Evolutionary conservation across 768 basidiomycete genomes (phyloP), one percentile per base, ranked within the genome.

Genomic region (Gloeostereum incarnatum): DNA sequence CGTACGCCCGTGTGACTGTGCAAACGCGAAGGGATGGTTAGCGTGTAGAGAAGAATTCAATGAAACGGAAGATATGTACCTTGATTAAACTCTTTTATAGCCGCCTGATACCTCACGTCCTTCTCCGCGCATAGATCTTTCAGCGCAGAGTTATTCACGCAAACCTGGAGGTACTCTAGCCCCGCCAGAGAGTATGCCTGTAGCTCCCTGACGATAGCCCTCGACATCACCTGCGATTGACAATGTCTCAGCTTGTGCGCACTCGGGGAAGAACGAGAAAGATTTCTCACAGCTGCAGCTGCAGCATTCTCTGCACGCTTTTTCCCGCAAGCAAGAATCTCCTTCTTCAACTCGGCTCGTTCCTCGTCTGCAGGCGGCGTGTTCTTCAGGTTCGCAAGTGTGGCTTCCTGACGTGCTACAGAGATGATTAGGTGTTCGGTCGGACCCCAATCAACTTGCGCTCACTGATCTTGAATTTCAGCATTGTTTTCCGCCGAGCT

Each of bases 101-200:
- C 75, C n/a, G 58, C 53, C 21, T 72, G 58, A 48, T 75, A 75
- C 45, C 72, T 73, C 26, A 68, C 67, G 29, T 80, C 75, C 46
- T 80, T 79, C 44, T 63, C 60, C 30, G 74, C 58, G 47, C 71
- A 73, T 20, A 82, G 53, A 3, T 54, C 61, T 39, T 84, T 69
- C 20, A 91, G 63, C 1, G 76, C 77, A 2, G 58, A 59, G 45
- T 69, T 72, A 53, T 89, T 87, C 2, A 81, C 76, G 19, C 65
- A 63, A 20, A 78, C 62, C 49, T 89, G 87, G 17, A 85, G 39
- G 39, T 67, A 73, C 45, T 76, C 65, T 22, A 90, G 63, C 5
- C 76, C 81, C 68, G 58, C 4, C 62, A 62, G 1, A 80, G 78
- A 19, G 72, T 74, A 19, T 71, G 67, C 1, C 53, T 54, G 55